Conservation (phyloP, 805 yeast species). For the Lachancea lanzarotensis region DNA sequence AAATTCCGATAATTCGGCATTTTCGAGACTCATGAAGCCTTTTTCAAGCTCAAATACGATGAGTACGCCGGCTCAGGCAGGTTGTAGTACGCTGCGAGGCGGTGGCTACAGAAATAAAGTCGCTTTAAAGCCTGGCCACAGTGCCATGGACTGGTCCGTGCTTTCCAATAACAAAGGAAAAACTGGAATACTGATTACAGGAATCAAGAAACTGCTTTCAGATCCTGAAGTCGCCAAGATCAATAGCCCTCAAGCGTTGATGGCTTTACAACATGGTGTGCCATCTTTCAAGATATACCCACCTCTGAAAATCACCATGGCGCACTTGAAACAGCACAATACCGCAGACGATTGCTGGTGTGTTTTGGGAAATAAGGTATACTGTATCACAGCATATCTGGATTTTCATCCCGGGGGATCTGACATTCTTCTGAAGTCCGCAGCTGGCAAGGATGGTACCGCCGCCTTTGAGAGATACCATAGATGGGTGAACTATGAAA, state of each 20-base stretch:
- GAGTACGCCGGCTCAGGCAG: constrained; percentile 11
- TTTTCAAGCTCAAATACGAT: background rate
- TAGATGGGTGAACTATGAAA: constrained; percentile 77
- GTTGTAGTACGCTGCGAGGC: constrained; percentile 17
- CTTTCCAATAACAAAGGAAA: constrained; percentile 13
- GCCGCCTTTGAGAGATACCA: constrained; percentile 64
- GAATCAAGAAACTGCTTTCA: constrained; percentile 12
- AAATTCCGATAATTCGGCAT: background rate
- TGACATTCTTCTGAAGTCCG: constrained; percentile 56
- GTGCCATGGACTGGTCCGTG: constrained; percentile 31
- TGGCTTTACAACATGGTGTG: constrained; percentile 14
- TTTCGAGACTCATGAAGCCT: constrained; percentile 1
- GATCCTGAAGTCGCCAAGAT: constrained; percentile 12
- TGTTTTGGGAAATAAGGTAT: constrained; percentile 69
- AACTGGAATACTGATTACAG: constrained; percentile 18
- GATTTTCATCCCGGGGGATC: constrained; percentile 92
- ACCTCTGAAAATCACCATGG: constrained; percentile 50
- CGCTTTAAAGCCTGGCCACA: constrained; percentile 32
- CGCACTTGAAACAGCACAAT: constrained; percentile 55
- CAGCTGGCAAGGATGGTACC: constrained; percentile 84
- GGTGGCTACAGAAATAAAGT: constrained; percentile 29
- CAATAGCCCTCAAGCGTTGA: constrained; percentile 16
- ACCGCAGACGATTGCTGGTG: constrained; percentile 78
- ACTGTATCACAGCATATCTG: constrained; percentile 78
- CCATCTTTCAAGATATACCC: constrained; percentile 22